Percentiles rank a stretch among this genome's conserved stretches.
Evolutionary conservation across 805 yeast species (phyloP).

Genomic region (Metschnikowia kunwiensis): DNA sequence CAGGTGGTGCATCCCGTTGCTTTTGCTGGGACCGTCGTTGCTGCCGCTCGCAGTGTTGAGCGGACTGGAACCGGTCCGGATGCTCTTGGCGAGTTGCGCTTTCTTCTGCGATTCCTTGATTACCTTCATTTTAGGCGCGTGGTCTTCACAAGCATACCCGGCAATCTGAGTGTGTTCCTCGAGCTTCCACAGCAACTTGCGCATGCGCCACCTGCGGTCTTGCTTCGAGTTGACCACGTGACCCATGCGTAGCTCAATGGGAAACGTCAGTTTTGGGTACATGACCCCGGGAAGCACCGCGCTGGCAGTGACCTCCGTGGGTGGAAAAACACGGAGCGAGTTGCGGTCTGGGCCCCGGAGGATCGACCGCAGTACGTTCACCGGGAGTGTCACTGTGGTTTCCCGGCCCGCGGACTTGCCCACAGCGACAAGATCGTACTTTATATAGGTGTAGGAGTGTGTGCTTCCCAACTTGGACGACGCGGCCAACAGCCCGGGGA

Average conservation of each 20-base stretch:
- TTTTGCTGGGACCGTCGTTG: conserved; percentile 10
- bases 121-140: conserved; percentile 47
- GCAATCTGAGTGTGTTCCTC: conserved; percentile 75
- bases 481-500: conserved; percentile 88
- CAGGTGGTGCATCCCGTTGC: conserved; percentile 20
- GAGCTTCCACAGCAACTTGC: conserved; percentile 82
- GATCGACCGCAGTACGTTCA: conserved; percentile 73
- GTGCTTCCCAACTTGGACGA: conserved; percentile 62
- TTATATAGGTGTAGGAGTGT: conserved; percentile 48
- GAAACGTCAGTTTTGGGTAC: conserved; percentile 82
- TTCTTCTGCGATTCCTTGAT: conserved; percentile 38
- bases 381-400: conserved; percentile 51
- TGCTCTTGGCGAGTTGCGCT: conserved; percentile 11
- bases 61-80: conserved; percentile 11
- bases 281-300: conserved; percentile 86
- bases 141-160: conserved; percentile 56
- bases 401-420: conserved; percentile 31
- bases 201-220: conserved; percentile 84
- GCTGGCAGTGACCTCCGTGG: conserved; percentile 84
- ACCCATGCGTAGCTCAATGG: conserved; percentile 78
- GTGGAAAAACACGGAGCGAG: conserved; percentile 90
- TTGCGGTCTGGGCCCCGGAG: conserved; percentile 80
- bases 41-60: conserved; percentile 5
- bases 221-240: conserved; percentile 53
- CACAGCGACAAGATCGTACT: conserved; percentile 73